Conservation (phyloP, 1,139 yeast genomes). For the Candida sojae region DNA sequence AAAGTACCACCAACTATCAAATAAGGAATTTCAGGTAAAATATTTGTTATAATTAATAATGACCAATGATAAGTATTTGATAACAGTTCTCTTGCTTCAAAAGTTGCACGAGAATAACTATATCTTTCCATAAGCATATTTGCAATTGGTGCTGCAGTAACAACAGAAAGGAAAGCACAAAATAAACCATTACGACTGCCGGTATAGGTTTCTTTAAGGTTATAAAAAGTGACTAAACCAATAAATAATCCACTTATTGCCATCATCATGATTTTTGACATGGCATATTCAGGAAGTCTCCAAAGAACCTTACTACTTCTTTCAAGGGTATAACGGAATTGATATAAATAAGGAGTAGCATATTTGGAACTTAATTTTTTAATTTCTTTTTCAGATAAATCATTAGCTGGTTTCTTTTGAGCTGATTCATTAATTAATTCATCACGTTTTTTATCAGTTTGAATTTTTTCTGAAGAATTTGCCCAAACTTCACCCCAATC, state of each 20-base stretch:
- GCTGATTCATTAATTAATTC: conserved; percentile 20
- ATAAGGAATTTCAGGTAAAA: conserved; percentile 57
- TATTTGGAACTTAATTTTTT: conserved; percentile 19
- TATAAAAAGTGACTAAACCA: conserved; percentile 51
- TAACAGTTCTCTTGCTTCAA: conserved; percentile 62
- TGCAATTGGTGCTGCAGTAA: conserved; percentile 53
- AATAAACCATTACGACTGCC: conserved; percentile 57
- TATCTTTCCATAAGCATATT: conserved; percentile 43
- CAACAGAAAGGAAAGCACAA: conserved; percentile 50
- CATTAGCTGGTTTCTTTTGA: background rate
- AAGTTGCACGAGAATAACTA: conserved; percentile 54
- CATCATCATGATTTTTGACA: conserved; percentile 46
- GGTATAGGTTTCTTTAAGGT: conserved; percentile 37
- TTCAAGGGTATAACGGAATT: conserved; percentile 32
- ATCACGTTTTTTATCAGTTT: conserved; percentile 19
- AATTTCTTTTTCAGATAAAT: conserved; percentile 8
- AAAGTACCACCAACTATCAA: conserved; percentile 52
- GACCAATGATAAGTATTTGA: conserved; percentile 72
- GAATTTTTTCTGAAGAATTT: conserved; percentile 31
- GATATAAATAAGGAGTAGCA: conserved; percentile 41
- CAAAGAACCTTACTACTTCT: conserved; percentile 40
- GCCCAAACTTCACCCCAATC: conserved; percentile 53
- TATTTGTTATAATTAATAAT: conserved; percentile 51
- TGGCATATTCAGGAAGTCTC: conserved; percentile 46
- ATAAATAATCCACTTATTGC: conserved; percentile 48